Evolutionary conservation across 1,284 basidiomycete species (phyloP).

Genomic region (Melanopsichium pennsylvanicum): DNA sequence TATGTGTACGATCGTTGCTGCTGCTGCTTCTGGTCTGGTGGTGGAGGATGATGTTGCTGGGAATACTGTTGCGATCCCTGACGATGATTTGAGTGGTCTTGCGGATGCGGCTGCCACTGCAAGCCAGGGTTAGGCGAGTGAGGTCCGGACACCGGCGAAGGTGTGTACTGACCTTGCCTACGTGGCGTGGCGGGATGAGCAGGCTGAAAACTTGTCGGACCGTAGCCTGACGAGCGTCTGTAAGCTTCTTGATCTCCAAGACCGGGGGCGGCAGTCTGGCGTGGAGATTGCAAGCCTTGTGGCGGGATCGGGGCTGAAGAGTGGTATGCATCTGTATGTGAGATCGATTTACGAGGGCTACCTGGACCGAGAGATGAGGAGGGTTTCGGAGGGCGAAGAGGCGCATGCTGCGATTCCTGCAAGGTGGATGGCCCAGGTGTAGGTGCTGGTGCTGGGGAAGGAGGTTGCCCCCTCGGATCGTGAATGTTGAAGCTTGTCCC

Average conservation of each 20-base stretch:
- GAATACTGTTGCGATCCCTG: not conserved
- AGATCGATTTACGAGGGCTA: constrained; percentile 17
- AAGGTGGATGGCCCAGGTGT: constrained; percentile 8
- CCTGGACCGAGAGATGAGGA: constrained; percentile 16
- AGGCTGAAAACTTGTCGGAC: too few species aligned
- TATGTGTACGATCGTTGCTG: not conserved
- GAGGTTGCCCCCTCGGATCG: constrained; percentile 3
- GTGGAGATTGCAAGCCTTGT: not conserved
- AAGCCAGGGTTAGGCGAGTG: too few species aligned
- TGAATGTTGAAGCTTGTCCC: constrained; percentile 10
- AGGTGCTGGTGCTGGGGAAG: constrained; percentile 26
- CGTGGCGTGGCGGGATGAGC: too few species aligned
- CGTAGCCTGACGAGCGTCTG: too few species aligned
- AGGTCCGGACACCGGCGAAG: too few species aligned
- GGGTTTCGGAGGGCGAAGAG: constrained; percentile 40
- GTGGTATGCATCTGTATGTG: constrained; percentile 1
- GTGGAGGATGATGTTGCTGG: not conserved
- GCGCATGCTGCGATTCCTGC: constrained; percentile 10
- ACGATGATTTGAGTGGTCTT: not conserved
- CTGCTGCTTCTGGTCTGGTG: not conserved
- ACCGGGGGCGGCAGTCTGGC: not conserved
- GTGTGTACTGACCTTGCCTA: not conserved
- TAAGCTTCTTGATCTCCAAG: too few species aligned
- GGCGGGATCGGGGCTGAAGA: not conserved
- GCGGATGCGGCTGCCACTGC: too few species aligned